Evolutionary conservation across 2,329 filamentous ascomycete genomes (phyloP).

Genomic region (Magnaporthiopsis poae): DNA sequence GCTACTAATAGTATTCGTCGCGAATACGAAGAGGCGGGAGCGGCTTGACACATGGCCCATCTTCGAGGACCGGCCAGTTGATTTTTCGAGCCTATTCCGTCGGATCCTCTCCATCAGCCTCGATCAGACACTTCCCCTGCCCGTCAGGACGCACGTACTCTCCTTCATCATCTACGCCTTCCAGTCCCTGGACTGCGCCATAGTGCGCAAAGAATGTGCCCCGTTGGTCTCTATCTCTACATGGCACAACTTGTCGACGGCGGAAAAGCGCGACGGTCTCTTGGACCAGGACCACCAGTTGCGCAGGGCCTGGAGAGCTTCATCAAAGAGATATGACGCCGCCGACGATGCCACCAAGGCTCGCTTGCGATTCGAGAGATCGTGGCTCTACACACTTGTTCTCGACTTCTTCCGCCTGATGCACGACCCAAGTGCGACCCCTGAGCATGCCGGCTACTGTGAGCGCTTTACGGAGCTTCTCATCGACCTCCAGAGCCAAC

Average conservation of each 20-base stretch:
- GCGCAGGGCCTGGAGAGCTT: constrained; percentile 82
- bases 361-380: constrained; percentile 77
- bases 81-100: constrained; percentile 83
- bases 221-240: constrained; percentile 88
- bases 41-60: constrained; percentile 78
- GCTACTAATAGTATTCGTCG: constrained; percentile 72
- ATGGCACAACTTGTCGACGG: constrained; percentile 85
- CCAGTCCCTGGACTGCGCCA: constrained; percentile 78
- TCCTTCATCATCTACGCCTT: constrained; percentile 86
- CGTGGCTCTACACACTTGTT: constrained; percentile 81
- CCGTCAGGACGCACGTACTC: constrained; percentile 71
- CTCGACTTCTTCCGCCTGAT: constrained; percentile 72
- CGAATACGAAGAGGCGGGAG: constrained; percentile 81
- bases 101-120: constrained; percentile 80
- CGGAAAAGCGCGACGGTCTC: constrained; percentile 60
- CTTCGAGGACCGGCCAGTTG: constrained; percentile 65
- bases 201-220: constrained; percentile 92
- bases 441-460: constrained; percentile 67
- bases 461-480: constrained; percentile 90
- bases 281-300: constrained; percentile 65
- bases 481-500: constrained; percentile 80
- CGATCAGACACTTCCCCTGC: constrained; percentile 54
- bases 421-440: constrained; percentile 37
- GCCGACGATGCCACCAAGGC: constrained; percentile 72
- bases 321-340: constrained; percentile 75